Evolutionary conservation across 2,329 filamentous ascomycete species (phyloP).

Genomic region (Exophiala sp.): DNA sequence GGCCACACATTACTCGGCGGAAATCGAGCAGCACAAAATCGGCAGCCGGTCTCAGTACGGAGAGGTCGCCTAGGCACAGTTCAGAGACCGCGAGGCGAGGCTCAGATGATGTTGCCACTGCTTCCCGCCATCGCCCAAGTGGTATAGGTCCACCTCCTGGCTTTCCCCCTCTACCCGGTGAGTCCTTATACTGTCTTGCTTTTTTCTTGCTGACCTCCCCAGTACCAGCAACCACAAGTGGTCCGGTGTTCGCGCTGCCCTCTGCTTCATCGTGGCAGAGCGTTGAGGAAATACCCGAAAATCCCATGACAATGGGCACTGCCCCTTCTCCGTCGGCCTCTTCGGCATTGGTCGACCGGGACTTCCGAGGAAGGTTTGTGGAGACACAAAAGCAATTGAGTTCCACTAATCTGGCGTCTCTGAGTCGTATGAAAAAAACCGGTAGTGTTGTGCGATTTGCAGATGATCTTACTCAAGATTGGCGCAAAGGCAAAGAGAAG

Average conservation of each 20-base stretch:
- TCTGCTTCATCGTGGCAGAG: slow-evolving; percentile 28
- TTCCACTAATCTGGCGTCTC: slow-evolving; percentile 20
- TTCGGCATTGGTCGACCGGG: slow-evolving; percentile 33
- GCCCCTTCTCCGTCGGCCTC: slow-evolving; percentile 19
- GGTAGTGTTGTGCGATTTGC: slow-evolving; percentile 26
- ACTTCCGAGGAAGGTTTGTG: slow-evolving; percentile 37
- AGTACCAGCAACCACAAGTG: slow-evolving; percentile 9
- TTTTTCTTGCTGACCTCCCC: slow-evolving; percentile 1
- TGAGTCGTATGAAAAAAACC: slow-evolving; percentile 21
- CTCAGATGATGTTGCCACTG: neutral
- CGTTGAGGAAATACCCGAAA: slow-evolving; percentile 18
- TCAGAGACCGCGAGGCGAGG: neutral
- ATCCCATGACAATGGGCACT: neutral
- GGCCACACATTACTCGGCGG: slow-evolving; percentile 16
- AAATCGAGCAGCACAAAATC: slow-evolving; percentile 21
- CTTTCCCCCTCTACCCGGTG: slow-evolving; percentile 11
- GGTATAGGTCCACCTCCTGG: slow-evolving; percentile 12
- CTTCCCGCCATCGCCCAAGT: neutral
- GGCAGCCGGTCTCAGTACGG: slow-evolving; percentile 1
- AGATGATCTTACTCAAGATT: slow-evolving; percentile 18
- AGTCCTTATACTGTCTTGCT: neutral
- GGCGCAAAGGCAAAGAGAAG: slow-evolving; percentile 21
- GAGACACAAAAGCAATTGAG: slow-evolving; percentile 29
- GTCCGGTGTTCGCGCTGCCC: slow-evolving; percentile 21
- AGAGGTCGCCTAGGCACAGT: slow-evolving; percentile 6